Conservation (phyloP, 805 yeast species). For the Zygoascus biomembranicola region DNA sequence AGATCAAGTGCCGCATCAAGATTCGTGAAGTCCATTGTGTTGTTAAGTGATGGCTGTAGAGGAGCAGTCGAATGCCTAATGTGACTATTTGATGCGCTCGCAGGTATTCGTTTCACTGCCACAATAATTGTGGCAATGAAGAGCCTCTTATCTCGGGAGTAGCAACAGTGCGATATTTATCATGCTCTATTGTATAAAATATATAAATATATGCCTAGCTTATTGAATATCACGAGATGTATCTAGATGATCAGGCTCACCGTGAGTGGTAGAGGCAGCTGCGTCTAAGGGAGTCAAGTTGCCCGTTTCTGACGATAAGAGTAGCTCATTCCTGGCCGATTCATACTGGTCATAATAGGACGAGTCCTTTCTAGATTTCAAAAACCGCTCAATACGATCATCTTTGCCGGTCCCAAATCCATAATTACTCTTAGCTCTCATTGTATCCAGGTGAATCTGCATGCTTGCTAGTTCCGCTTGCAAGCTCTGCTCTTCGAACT, state of each 20-base stretch:
- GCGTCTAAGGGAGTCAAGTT: not conserved
- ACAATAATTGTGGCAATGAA: not conserved
- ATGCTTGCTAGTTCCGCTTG: slow-evolving; percentile 31
- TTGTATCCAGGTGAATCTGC: slow-evolving; percentile 28
- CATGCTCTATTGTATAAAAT: too few species aligned
- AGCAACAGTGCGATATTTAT: too few species aligned
- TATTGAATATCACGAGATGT: too few species aligned
- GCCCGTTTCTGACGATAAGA: not conserved
- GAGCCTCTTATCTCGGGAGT: not conserved
- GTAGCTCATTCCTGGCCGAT: not conserved
- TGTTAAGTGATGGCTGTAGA: not conserved
- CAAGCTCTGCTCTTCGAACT: slow-evolving; percentile 17
- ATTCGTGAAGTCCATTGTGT: slow-evolving; percentile 71
- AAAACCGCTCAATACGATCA: slow-evolving; percentile 46
- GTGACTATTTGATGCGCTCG: not conserved
- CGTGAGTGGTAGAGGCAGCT: not conserved
- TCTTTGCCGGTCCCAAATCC: slow-evolving; percentile 44
- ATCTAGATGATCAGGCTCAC: too few species aligned
- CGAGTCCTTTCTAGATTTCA: slow-evolving; percentile 28
- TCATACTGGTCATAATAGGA: slow-evolving; percentile 14
- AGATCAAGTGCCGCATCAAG: slow-evolving; percentile 78
- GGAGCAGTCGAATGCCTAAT: not conserved
- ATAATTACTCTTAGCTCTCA: slow-evolving; percentile 38
- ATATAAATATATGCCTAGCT: too few species aligned
- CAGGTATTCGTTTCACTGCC: not conserved